Evolutionary conservation across 768 basidiomycete genomes (phyloP), one percentile per base, ranked within the genome.

Genomic region (Podaxis sp.): DNA sequence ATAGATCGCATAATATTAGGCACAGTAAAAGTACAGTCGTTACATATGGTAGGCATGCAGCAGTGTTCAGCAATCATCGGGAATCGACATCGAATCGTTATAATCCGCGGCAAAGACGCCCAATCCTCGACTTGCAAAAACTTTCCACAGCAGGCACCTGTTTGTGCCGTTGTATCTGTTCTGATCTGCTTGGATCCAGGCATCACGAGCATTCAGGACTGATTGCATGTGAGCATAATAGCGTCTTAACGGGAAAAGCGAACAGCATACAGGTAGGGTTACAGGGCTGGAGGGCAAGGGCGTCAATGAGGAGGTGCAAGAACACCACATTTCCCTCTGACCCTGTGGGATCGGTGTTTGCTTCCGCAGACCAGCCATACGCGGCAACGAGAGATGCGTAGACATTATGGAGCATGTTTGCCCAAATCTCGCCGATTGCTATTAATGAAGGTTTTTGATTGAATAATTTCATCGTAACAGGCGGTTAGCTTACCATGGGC

Each of bases 361-460:
- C 76, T 21, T 71, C 72, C 4, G 71, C 62, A 4, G 72, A 72
- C 68, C 70, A 77, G 6, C 75, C 76, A 35, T 69, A 66, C 1
- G 67, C 65, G 6, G 27, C 62, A 7, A 77, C 73, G 42, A 79
- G 73, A 3, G 70, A 66, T 3, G 77, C 76, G 54, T 75, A 75
- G 54, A 78, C 75, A 40, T 76, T 75, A 67, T 77, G 76, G 1
- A 77, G 71, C 14, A 74, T 71, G 65, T 76, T 79, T 27, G 77
- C 76, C 77, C 77, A 79, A 36, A 85, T 75, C 65, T 85, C 84
- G 27, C 85, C 85, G 57, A 84, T 83, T 5, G 46, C 64, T 65
- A 36, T 47, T 25, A 3, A 16, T 5, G 36, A 16, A 6, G n/a
- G 11, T 5, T 16, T 44, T n/a, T 18, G 38, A 9, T 28, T 44